Base-by-base conservation (phyloP, 2,329 filamentous ascomycete species). In the Hypocreales sp. region DNA sequence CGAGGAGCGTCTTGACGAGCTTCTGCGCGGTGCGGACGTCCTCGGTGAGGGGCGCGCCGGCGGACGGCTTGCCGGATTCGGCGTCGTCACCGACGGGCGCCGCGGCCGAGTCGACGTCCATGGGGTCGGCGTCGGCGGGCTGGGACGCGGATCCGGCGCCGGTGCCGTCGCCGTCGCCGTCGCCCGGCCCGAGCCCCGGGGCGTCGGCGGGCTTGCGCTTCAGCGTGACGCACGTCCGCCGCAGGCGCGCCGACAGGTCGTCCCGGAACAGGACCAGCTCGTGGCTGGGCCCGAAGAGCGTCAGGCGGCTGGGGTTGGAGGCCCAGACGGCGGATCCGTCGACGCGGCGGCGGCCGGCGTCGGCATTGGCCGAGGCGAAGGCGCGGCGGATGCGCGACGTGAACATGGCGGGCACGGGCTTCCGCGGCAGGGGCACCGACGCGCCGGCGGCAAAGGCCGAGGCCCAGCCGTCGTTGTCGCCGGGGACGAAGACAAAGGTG, bases 401-500 rank as follows among this genome's bases (percentile, higher is more conserved):
- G 53, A 98, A 98, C 40, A 94, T 60, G 6, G 87, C 79, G 1
- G 90, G 90, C 3, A 98, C 68, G 0, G 67, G 55, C 37, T 77
- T 75, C 8, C 77, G 57, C 0, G 82, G 82, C 8, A 87, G 46
- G 0, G 76, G 69, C 1, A 70, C 67, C 0, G 78, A 72, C 1
- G 79, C 76, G 4, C 82, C 82, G 2, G 74, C 76, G 1, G 72
- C 72, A 47, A 92, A 93, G 3, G 84, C 69, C 1, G 83, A 92
- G 5, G 78, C 72, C 90, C 90, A 98, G n/a, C 82, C 86, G 48
- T 98, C 90, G 47, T 94, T 92, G 53, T 95, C 87, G 17, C 90
- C 90, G 0, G 90, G 90, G 0, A 95, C 79, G 45, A 98, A 93
- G 18, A 93, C 62, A 48, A 95, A 93, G 0, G 80, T 87, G 5